phyloP scores from a whole-genome alignment of 1,284 basidiomycete species.

The Austroboletus novae-zelandiae region DNA sequence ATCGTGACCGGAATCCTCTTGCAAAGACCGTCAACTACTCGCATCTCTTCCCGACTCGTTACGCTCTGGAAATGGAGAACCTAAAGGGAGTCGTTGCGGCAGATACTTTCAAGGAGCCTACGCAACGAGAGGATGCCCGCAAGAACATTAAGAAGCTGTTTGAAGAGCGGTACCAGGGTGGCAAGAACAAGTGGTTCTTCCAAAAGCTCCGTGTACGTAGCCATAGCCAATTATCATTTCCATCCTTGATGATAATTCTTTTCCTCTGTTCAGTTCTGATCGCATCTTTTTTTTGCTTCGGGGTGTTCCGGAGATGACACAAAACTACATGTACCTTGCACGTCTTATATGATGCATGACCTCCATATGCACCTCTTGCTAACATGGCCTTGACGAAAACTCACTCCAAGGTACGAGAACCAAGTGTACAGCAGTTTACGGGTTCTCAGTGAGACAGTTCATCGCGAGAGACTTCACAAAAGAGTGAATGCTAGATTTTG shows the following conservation, averaged over 20 bases:
- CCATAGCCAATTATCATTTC: not conserved
- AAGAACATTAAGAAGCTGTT: conserved; percentile 94
- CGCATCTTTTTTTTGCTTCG: conserved; percentile 1
- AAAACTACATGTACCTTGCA: conserved; percentile 34
- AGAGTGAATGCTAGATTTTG: conserved; percentile 20
- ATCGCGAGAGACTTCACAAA: not conserved
- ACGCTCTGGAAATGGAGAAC: conserved; percentile 90
- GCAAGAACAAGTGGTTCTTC: conserved; percentile 98
- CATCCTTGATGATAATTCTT: conserved; percentile 6
- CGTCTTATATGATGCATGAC: conserved; percentile 27
- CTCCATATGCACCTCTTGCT: conserved; percentile 14
- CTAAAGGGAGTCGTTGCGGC: conserved; percentile 80
- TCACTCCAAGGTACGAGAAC: not conserved
- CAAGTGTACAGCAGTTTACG: not conserved
- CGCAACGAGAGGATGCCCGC: conserved; percentile 90
- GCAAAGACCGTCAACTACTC: conserved; percentile 88
- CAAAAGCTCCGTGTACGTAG: conserved; percentile 68
- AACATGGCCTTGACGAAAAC: not conserved
- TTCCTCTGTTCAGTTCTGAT: conserved; percentile 27
- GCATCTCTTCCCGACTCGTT: conserved; percentile 96
- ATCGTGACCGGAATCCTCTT: not conserved
- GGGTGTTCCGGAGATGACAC: conserved; percentile 19
- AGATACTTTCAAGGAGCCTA: conserved; percentile 95
- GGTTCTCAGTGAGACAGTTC: too few species aligned
- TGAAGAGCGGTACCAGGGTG: conserved; percentile 87